Evolutionary conservation across 495 filamentous ascomycete genomes (phyloP).

Genomic region (Tuber umbilicatum): DNA sequence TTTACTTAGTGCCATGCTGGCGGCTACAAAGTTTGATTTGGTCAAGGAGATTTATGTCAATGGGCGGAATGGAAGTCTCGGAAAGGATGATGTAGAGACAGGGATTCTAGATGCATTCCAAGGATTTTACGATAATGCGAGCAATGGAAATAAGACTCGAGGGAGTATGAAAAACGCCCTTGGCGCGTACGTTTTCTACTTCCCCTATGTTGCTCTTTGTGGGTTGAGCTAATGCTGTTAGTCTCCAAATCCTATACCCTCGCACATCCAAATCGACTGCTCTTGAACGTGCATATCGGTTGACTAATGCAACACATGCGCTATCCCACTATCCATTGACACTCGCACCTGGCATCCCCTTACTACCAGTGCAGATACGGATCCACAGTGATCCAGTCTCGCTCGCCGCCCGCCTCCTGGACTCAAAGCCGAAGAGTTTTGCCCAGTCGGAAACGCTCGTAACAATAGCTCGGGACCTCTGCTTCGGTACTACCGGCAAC

Average conservation of each 20-base stretch:
- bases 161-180: conserved; percentile 63
- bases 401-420: conserved; percentile 74
- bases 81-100: conserved; percentile 49
- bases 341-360: conserved; percentile 83
- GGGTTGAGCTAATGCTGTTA: conserved; percentile 13
- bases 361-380: conserved; percentile 82
- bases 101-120: conserved; percentile 54
- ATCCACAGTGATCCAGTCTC: conserved; percentile 78
- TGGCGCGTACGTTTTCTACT: conserved; percentile 51
- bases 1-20: conserved; percentile 34
- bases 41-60: conserved; percentile 39
- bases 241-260: conserved; percentile 39
- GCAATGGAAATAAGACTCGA: conserved; percentile 63
- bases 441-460: conserved; percentile 79
- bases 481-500: conserved; percentile 37
- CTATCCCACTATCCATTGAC: conserved; percentile 83
- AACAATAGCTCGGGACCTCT: conserved; percentile 65
- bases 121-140: conserved; percentile 63
- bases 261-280: conserved; percentile 32
- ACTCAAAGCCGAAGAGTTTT: conserved; percentile 80
- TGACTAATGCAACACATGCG: conserved; percentile 78
- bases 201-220: conserved; percentile 7
- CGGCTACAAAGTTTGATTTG: conserved; percentile 31
- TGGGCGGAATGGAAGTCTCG: conserved; percentile 37
- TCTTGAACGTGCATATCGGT: conserved; percentile 38